These are phyloP conservation scores for Sicyos baderoa DNA, from an alignment of 306 rosid species.

Conservation along the genomic window DNA sequence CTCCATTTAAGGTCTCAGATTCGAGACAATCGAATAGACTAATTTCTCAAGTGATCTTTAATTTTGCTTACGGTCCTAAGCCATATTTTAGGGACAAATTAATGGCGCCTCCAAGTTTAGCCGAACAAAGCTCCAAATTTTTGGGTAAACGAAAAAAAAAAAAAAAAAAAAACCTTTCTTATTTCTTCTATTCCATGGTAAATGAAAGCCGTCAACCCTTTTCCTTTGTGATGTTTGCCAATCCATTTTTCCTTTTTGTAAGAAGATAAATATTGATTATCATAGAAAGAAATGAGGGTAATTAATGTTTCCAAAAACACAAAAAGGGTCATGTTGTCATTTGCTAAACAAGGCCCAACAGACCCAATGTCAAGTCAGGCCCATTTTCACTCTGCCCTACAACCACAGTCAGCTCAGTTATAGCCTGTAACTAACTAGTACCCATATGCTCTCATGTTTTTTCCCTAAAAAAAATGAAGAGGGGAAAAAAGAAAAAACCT, in stretches of 20 bases:
- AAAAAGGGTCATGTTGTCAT: neutral
- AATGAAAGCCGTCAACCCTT: neutral
- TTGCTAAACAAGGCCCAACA: neutral
- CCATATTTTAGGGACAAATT: no score
- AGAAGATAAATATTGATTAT: neutral
- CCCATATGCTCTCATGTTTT: neutral
- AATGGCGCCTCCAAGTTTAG: no score
- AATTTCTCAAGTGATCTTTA: no score
- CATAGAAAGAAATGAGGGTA: neutral
- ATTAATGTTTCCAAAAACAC: neutral
- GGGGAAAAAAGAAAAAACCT: no score
- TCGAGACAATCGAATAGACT: no score
- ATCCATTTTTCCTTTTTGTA: neutral
- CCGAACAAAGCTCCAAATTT: no score
- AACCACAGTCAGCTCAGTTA: neutral
- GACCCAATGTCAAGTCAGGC: neutral
- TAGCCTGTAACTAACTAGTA: neutral
- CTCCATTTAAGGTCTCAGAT: no score
- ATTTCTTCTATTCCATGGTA: neutral
- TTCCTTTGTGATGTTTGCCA: no score
- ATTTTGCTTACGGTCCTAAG: no score
- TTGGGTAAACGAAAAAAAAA: no score
- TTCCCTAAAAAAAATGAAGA: no score
- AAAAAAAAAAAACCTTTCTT: no score
- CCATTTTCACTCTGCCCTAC: constrained; percentile 5